Conservation (phyloP, 768 basidiomycete species). For the Mycena belliarum region DNA sequence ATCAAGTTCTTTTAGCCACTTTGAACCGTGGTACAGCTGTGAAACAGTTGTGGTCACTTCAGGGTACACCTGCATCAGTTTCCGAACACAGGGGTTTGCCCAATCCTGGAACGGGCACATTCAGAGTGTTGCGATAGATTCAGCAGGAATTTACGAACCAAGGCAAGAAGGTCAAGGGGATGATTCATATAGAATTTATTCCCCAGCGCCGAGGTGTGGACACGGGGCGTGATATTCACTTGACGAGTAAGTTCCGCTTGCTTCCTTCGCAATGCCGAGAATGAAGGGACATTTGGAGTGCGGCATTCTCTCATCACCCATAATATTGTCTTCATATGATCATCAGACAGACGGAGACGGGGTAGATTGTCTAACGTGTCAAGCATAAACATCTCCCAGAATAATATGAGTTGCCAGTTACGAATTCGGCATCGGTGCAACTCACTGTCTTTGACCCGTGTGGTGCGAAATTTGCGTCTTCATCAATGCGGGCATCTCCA, state of each 20-base stretch:
- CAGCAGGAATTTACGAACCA: slow-evolving; percentile 1
- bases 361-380: slow-evolving; percentile 36
- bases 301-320: slow-evolving; percentile 34
- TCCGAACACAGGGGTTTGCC: slow-evolving; percentile 22
- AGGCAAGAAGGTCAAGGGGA: slow-evolving; percentile 11
- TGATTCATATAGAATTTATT: slow-evolving; percentile 34
- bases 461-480: not conserved
- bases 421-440: not conserved
- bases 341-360: slow-evolving; percentile 32
- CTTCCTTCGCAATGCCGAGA: slow-evolving; percentile 24
- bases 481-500: not conserved
- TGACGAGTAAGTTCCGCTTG: slow-evolving; percentile 24
- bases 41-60: slow-evolving; percentile 17
- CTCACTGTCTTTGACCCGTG: not conserved
- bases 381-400: slow-evolving; percentile 25
- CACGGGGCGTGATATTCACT: slow-evolving; percentile 12
- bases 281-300: slow-evolving; percentile 32
- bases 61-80: slow-evolving; percentile 26
- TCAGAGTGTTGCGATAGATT: not conserved
- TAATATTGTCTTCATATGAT: slow-evolving; percentile 32
- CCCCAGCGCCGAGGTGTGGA: slow-evolving; percentile 25
- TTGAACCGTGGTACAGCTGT: slow-evolving; percentile 5
- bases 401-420: not conserved
- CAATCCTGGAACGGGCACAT: slow-evolving; percentile 23
- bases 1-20: slow-evolving; percentile 8